Evolutionary conservation across 2,329 filamentous ascomycete genomes (phyloP).

Genomic region (Coniochaeta hoffmannii): DNA sequence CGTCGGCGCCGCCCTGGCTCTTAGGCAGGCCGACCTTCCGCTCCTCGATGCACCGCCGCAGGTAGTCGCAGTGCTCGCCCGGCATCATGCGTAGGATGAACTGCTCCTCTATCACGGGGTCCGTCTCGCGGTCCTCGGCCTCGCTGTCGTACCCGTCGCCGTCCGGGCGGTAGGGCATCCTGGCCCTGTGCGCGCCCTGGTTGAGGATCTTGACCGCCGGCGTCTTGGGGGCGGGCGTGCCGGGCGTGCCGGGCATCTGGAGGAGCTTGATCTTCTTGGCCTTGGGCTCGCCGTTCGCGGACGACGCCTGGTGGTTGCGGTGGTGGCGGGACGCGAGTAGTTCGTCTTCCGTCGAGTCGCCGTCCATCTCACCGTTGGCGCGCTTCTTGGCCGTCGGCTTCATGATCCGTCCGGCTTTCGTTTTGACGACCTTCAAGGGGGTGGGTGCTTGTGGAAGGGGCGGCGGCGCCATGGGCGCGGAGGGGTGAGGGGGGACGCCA

Average conservation of each 20-base stretch:
- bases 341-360: constrained; percentile 28
- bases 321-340: constrained; percentile 15
- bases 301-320: background rate
- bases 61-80: constrained; percentile 77
- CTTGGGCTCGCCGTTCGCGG: constrained; percentile 23
- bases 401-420: constrained; percentile 51
- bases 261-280: constrained; percentile 49
- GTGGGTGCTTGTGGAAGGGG: constrained; percentile 3
- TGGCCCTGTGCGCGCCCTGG: too few relatives aligned
- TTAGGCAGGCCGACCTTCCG: constrained; percentile 64
- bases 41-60: constrained; percentile 68
- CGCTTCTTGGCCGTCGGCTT: constrained; percentile 59
- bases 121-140: constrained; percentile 79
- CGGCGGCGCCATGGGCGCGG: background rate
- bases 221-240: constrained; percentile 36
- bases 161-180: constrained; percentile 52
- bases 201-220: constrained; percentile 32
- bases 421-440: constrained; percentile 38
- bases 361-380: constrained; percentile 45
- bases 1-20: constrained; percentile 63
- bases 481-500: constrained; percentile 6
- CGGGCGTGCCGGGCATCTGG: constrained; percentile 21
- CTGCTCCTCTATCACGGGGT: constrained; percentile 84
- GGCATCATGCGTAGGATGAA: constrained; percentile 85
- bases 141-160: constrained; percentile 97